Evolutionary conservation across 2,329 filamentous ascomycete species (phyloP).

Genomic region (Colletotrichum tabaci): DNA sequence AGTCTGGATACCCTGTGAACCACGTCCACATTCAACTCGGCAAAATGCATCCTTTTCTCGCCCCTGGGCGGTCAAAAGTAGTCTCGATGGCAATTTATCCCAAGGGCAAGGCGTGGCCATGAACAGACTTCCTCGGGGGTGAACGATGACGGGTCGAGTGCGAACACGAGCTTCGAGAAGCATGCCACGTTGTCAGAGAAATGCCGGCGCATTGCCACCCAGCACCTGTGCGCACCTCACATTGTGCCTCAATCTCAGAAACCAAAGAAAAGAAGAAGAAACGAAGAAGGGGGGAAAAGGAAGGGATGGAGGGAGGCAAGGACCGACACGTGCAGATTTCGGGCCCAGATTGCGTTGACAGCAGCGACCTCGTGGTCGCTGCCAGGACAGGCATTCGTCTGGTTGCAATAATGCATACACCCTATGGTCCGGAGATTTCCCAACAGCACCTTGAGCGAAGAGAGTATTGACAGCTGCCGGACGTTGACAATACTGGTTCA

Average conservation of each 20-base stretch:
- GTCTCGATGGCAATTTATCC: background rate
- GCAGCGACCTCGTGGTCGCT: conserved; percentile 16
- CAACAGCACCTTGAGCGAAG: conserved; percentile 13
- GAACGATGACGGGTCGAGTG: conserved; percentile 19
- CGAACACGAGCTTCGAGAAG: conserved; percentile 29
- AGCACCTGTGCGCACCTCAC: conserved; percentile 20
- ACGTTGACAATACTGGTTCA: conserved; percentile 4
- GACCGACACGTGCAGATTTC: conserved; percentile 13
- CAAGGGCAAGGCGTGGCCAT: background rate
- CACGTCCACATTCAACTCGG: conserved; percentile 22
- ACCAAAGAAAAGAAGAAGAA: background rate
- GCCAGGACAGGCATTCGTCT: conserved; percentile 22
- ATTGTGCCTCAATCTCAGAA: conserved; percentile 3
- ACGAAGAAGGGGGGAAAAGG: background rate
- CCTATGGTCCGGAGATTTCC: background rate
- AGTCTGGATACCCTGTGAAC: conserved; percentile 21
- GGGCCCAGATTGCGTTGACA: conserved; percentile 19
- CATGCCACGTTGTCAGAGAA: conserved; percentile 20
- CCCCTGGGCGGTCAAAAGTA: conserved; percentile 7
- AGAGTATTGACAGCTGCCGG: conserved; percentile 14
- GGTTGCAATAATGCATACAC: conserved; percentile 9
- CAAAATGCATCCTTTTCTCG: conserved; percentile 16
- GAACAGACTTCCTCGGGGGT: background rate
- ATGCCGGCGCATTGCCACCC: conserved; percentile 21
- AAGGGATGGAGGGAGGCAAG: conserved; percentile 5